A percentile compares a stretch with the other conserved stretches of the same genome.
Evolutionary conservation across 495 filamentous ascomycete genomes (phyloP).

Genomic region (Aspergillus bridgeri): DNA sequence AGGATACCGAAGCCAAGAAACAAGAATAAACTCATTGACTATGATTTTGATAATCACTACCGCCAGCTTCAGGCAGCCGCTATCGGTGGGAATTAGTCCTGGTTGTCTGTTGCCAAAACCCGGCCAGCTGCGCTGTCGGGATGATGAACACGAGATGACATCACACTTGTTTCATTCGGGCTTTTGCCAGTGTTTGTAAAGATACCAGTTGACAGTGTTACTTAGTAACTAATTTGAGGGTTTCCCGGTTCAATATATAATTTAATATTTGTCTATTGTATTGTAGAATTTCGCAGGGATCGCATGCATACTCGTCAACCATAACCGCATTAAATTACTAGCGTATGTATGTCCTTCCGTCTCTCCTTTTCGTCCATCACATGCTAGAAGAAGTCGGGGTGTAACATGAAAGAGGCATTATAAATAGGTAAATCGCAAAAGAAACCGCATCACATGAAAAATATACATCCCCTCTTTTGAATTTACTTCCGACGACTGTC

Average conservation of each 20-base stretch:
- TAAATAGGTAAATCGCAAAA: neutral
- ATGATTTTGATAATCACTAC: neutral
- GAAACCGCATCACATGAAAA: constrained; percentile 7
- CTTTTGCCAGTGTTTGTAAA: constrained; percentile 2
- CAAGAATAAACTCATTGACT: neutral
- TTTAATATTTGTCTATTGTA: neutral
- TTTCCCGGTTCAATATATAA: neutral
- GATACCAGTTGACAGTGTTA: constrained; percentile 2
- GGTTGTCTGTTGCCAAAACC: neutral
- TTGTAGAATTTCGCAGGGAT: neutral
- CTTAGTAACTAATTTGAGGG: constrained; percentile 7
- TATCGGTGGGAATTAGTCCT: neutral
- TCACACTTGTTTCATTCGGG: neutral
- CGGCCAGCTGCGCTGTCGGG: neutral
- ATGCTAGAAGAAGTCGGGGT: neutral
- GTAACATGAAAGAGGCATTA: constrained; percentile 6
- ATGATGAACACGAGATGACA: neutral
- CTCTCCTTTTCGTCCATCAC: constrained; percentile 1
- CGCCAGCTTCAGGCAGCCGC: neutral
- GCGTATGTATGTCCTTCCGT: neutral
- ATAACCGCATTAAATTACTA: neutral
- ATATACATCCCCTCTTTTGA: constrained; percentile 6
- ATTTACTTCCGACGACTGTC: constrained; percentile 50
- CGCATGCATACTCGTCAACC: neutral
- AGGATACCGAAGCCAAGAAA: constrained; percentile 2